Evolutionary conservation across 2,329 filamentous ascomycete species (phyloP).

Genomic region (Talaromyces rugulosus): DNA sequence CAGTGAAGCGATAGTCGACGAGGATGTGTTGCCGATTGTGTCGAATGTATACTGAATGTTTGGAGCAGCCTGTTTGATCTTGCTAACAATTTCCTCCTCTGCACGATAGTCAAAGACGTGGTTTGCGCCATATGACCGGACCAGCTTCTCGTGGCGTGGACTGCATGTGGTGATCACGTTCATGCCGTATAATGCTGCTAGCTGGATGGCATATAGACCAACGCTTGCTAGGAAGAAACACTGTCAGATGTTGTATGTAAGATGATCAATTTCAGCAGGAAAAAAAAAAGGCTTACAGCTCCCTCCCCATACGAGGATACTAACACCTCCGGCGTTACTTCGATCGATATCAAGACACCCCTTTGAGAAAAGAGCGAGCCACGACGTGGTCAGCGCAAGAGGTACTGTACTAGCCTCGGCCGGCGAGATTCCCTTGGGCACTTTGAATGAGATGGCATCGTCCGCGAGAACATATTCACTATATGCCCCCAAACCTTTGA

Average conservation of each 20-base stretch:
- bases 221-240: constrained; percentile 32
- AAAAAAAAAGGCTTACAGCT: constrained; percentile 22
- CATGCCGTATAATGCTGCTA: constrained; percentile 28
- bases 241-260: neutral
- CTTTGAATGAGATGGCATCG: constrained; percentile 37
- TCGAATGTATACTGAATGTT: constrained; percentile 28
- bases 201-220: constrained; percentile 34
- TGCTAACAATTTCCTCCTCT: constrained; percentile 29
- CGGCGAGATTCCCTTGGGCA: constrained; percentile 46
- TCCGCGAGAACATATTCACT: constrained; percentile 38
- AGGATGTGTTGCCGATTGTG: neutral
- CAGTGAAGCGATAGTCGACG: neutral
- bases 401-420: constrained; percentile 48
- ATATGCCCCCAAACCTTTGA: constrained; percentile 32
- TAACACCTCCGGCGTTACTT: constrained; percentile 3
- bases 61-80: constrained; percentile 30
- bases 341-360: constrained; percentile 32
- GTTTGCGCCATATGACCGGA: constrained; percentile 28
- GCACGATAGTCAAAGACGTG: constrained; percentile 38
- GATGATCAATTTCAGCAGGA: constrained; percentile 25
- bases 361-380: constrained; percentile 28
- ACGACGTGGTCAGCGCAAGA: constrained; percentile 24
- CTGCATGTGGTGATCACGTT: constrained; percentile 35
- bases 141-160: constrained; percentile 26
- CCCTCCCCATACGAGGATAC: constrained; percentile 43